Conservation (phyloP, 2,329 filamentous ascomycete species). For the Seiridium unicorne region DNA sequence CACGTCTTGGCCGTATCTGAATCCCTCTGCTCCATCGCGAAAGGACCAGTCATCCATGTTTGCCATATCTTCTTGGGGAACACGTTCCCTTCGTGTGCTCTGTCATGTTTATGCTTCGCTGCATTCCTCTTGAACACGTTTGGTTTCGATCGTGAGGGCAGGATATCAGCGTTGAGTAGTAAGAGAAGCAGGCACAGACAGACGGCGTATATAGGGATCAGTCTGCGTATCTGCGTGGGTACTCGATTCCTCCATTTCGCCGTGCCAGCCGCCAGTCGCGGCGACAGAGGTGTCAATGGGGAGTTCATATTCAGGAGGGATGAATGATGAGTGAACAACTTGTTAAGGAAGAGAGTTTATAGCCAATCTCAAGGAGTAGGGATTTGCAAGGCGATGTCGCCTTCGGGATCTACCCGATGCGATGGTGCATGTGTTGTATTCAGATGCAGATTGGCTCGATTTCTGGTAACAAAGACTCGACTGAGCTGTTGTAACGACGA, state of each 20-base stretch:
- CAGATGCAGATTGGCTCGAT: too few species aligned
- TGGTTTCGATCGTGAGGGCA: constrained; percentile 9
- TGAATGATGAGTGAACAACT: neutral
- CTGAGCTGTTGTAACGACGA: too few species aligned
- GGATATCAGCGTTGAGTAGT: constrained; percentile 40
- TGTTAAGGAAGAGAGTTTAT: neutral
- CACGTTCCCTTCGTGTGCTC: constrained; percentile 17
- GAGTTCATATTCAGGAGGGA: constrained; percentile 21
- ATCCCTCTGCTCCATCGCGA: constrained; percentile 65
- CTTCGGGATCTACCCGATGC: too few species aligned
- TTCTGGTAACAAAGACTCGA: too few species aligned
- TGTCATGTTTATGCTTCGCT: constrained; percentile 15
- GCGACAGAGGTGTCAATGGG: constrained; percentile 34
- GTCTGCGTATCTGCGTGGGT: constrained; percentile 47
- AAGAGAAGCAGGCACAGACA: constrained; percentile 43
- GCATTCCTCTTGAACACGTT: constrained; percentile 9
- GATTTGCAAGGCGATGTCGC: too few species aligned
- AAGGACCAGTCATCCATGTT: constrained; percentile 70
- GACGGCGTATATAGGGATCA: constrained; percentile 43
- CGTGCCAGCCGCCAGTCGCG: constrained; percentile 16
- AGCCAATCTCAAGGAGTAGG: too few species aligned
- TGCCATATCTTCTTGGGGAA: constrained; percentile 75
- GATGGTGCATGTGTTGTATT: too few species aligned
- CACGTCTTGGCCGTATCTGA: constrained; percentile 60
- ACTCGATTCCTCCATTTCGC: constrained; percentile 36